Conservation (phyloP, 148 eudicot genomes). For the Vaccinium myrtillus region DNA sequence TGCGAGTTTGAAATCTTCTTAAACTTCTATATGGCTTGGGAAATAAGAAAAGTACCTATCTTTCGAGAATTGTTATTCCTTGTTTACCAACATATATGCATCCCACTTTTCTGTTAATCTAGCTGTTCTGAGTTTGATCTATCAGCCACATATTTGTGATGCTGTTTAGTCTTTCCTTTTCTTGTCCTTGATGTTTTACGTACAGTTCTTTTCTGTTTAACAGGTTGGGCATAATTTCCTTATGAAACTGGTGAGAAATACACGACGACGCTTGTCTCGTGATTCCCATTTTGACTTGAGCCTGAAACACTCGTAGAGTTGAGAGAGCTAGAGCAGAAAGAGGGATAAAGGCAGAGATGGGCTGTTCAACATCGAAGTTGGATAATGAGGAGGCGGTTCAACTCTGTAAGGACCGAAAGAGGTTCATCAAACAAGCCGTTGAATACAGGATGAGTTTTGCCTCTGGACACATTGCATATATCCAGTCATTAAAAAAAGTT, state of each 20-base stretch:
- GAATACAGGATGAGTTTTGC: constrained; percentile 76
- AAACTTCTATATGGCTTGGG: constrained; percentile 15
- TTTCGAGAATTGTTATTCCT: constrained; percentile 1
- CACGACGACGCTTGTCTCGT: constrained; percentile 24
- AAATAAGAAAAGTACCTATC: constrained; percentile 22
- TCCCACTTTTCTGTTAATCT: not conserved
- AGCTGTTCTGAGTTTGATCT: constrained; percentile 16
- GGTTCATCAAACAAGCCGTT: constrained; percentile 88
- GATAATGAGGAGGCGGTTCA: constrained; percentile 95
- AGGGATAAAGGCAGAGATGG: constrained; percentile 49
- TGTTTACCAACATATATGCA: not conserved
- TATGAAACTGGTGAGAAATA: constrained; percentile 55
- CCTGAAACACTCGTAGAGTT: constrained; percentile 27
- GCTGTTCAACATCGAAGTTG: constrained; percentile 91
- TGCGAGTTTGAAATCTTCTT: constrained; percentile 9
- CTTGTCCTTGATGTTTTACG: constrained; percentile 18
- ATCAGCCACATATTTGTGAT: constrained; percentile 12
- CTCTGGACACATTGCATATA: constrained; percentile 76
- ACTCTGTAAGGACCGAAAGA: constrained; percentile 83
- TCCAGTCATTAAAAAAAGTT: constrained; percentile 75
- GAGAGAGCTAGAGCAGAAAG: constrained; percentile 12
- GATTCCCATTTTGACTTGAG: constrained; percentile 31
- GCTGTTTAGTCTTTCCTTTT: constrained; percentile 19
- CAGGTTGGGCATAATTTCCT: constrained; percentile 31
- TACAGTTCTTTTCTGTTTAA: constrained; percentile 22